A percentile compares a stretch with the other conserved stretches of the same genome.
phyloP scores from a whole-genome alignment of 2,329 filamentous ascomycete genomes.

The Rutstroemia sydowiana region DNA sequence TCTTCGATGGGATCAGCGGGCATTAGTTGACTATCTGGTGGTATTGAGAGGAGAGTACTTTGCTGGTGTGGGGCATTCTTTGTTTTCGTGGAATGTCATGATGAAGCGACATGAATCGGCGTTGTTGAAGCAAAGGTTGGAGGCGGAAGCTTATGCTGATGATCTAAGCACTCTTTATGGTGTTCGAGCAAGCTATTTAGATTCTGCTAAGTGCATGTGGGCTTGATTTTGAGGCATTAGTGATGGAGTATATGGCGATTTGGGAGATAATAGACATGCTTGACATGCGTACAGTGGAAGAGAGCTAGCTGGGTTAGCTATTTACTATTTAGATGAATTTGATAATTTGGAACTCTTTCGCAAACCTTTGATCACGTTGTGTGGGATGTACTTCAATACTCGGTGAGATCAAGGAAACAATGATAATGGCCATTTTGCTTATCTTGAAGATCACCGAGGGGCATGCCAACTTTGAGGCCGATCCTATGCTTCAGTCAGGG shows the following conservation, averaged over 20 bases:
- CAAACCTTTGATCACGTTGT: no score
- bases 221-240: neutral
- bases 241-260: neutral
- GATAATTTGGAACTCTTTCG: no score
- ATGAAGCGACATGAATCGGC: conserved; percentile 22
- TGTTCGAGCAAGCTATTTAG: conserved; percentile 6
- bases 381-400: no score
- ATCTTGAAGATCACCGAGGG: no score
- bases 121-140: conserved; percentile 6
- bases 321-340: no score
- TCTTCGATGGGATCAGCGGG: conserved; percentile 42
- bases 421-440: no score
- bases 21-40: conserved; percentile 44
- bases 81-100: conserved; percentile 42
- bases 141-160: conserved; percentile 3
- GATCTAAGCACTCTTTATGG: conserved; percentile 9
- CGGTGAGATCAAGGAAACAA: no score
- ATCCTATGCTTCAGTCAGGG: neutral
- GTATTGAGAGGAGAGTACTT: conserved; percentile 37
- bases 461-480: neutral
- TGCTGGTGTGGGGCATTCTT: conserved; percentile 37
- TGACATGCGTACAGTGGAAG: neutral
- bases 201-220: conserved; percentile 10
- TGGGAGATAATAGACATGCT: neutral
- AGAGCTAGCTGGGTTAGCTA: neutral